phyloP scores from a whole-genome alignment of 257 asterid genomes.

The Coffea canephora region DNA sequence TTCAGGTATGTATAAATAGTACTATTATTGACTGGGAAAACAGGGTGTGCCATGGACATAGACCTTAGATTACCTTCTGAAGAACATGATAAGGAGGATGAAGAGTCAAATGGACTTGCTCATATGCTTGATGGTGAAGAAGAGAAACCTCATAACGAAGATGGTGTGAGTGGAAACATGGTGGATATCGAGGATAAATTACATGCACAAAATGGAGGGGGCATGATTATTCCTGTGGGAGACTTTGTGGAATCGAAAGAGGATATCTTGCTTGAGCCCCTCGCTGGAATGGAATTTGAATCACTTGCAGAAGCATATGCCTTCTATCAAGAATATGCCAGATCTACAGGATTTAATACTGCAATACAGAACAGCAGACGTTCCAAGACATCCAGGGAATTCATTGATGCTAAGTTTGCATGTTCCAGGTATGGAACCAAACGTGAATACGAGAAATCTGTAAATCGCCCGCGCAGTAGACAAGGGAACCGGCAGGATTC shows the following conservation, averaged over 20 bases:
- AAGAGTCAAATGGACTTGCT: conserved; percentile 58
- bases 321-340: conserved; percentile 92
- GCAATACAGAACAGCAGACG: conserved; percentile 96
- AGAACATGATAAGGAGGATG: conserved; percentile 68
- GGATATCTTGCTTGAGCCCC: conserved; percentile 85
- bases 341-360: conserved; percentile 86
- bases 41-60: conserved; percentile 57
- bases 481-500: conserved; percentile 81
- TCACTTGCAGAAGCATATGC: conserved; percentile 94
- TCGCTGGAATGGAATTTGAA: conserved; percentile 94
- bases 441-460: conserved; percentile 82
- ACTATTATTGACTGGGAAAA: conserved; percentile 4
- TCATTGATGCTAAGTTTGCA: conserved; percentile 94
- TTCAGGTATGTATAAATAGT: conserved; percentile 27
- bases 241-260: conserved; percentile 66
- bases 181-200: conserved; percentile 52
- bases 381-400: conserved; percentile 85
- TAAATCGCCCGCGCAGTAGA: conserved; percentile 78
- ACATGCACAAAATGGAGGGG: conserved; percentile 60
- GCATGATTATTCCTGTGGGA: conserved; percentile 43
- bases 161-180: conserved; percentile 48
- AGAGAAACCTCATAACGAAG: conserved; percentile 58
- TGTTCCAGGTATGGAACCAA: conserved; percentile 96
- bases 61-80: conserved; percentile 90
- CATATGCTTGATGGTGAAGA: conserved; percentile 69